phyloP scores from a whole-genome alignment of 2,329 filamentous ascomycete species.

The Hysterium pulicare region DNA sequence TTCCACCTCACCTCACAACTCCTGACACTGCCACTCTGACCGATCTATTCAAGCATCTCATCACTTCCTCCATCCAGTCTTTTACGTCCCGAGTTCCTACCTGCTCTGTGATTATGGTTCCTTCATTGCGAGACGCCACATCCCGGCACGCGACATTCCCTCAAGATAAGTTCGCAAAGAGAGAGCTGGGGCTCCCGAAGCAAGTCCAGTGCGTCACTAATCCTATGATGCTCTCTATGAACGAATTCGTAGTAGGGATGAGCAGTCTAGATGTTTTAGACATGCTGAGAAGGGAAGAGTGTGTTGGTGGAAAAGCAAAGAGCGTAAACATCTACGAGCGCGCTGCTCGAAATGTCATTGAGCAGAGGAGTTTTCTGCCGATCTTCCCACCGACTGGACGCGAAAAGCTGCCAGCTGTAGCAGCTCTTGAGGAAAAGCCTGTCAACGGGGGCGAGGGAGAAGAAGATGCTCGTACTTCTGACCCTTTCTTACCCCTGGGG shows the following conservation, averaged over 20 bases:
- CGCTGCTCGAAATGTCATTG: constrained; percentile 73
- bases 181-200: constrained; percentile 72
- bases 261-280: constrained; percentile 81
- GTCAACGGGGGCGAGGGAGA: constrained; percentile 52
- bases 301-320: constrained; percentile 53
- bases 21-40: constrained; percentile 75
- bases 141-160: constrained; percentile 86
- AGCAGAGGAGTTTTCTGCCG: constrained; percentile 89
- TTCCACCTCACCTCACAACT: constrained; percentile 38
- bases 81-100: constrained; percentile 69
- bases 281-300: constrained; percentile 75
- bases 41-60: constrained; percentile 78
- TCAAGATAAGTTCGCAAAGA: constrained; percentile 64
- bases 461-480: constrained; percentile 51
- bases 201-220: constrained; percentile 78
- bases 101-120: constrained; percentile 77
- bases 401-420: constrained; percentile 55
- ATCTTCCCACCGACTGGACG: constrained; percentile 78
- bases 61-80: constrained; percentile 68
- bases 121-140: constrained; percentile 78
- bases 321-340: constrained; percentile 65
- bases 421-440: constrained; percentile 44
- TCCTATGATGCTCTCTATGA: constrained; percentile 83
- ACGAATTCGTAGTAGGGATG: constrained; percentile 79
- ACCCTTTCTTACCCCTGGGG: constrained; percentile 51